Base-by-base conservation (phyloP, 768 basidiomycete species). In the Peribolospora kevripleyi region DNA sequence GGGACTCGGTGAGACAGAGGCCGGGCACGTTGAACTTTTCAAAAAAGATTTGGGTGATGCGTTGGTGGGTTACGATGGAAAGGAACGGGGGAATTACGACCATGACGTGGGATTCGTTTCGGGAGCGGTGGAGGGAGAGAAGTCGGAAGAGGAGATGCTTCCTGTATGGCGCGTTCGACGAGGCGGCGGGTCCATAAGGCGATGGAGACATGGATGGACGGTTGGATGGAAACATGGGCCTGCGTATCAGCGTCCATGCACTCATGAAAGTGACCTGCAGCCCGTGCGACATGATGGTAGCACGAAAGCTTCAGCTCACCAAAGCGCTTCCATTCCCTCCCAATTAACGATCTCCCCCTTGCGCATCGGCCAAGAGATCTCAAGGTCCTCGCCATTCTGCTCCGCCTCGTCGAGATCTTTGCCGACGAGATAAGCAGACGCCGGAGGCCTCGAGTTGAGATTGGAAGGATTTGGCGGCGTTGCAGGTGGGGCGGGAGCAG, bases 1-100 rank as follows among this genome's bases (percentile, higher is more conserved):
- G 81, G 0, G 85, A 82, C 55, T 88, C 81, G 51, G 87, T 71
- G 60, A 88, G 72, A 54, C 76, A 75, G 59, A 90, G 76, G 11
- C 79, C 83, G 7, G 88, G 80, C 38, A 82, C 80, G 64, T 88
- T 87, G 75, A 90, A 84, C 37, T 83, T 80, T 64, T 91, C 87
- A 62, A 93, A 93, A 68, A 90, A 84, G 45, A 84, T 73, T 63
- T 82, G 84, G 61, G 80, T 81, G 61, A 81, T 74, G 48, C 73
- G 73, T 64, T 88, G 83, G 65, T 81, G 75, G 7, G 76, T 73
- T 43, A 71, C 69, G 53, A 81, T 75, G 37, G 82, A 75, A 25
- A 84, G 74, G 40, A 77, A 75, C 0, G 79, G 68, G 4, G 73
- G 69, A 54, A 90, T 71, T 45, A 80, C 78, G 55, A 90, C 73